These are phyloP conservation scores for Lentinula edodes DNA, from an alignment of 768 basidiomycete genomes.

Conservation along the genomic window DNA sequence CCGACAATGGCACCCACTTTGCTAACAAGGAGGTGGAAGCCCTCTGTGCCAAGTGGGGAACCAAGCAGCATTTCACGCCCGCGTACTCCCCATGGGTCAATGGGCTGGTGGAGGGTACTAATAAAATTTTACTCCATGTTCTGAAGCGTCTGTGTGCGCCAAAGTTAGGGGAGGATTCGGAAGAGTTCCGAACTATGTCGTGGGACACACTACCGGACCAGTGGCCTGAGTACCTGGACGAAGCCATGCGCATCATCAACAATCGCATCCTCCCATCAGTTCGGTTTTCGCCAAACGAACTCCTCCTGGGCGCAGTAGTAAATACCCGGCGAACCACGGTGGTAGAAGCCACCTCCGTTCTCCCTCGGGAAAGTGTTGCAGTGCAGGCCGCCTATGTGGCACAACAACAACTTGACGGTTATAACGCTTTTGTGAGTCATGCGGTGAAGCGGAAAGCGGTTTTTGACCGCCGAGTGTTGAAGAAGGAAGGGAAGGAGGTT, in stretches of 20 bases:
- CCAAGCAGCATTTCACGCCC: not conserved
- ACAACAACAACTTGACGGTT: constrained; percentile 15
- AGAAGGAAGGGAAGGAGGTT: constrained; percentile 10
- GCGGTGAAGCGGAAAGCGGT: constrained; percentile 16
- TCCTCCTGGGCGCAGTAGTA: not conserved
- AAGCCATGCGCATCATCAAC: too few relatives aligned
- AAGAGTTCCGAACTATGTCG: not conserved
- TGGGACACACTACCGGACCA: not conserved
- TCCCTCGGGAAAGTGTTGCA: not conserved
- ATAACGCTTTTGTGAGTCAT: constrained; percentile 13
- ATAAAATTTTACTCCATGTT: not conserved
- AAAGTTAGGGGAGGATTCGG: not conserved
- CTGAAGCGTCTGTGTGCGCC: not conserved
- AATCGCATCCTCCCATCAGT: too few relatives aligned
- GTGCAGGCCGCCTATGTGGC: constrained; percentile 14
- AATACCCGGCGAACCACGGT: not conserved
- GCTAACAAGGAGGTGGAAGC: not conserved
- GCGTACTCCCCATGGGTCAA: too few relatives aligned
- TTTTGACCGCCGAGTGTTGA: constrained; percentile 16
- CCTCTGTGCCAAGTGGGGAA: not conserved
- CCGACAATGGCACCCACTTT: not conserved
- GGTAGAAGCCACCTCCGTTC: not conserved
- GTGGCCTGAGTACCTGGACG: not conserved
- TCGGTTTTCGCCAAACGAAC: not conserved
- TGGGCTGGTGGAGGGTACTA: too few relatives aligned